Evolutionary conservation across 129 eudicot genomes (phyloP).

Genomic region (Arctium minus): DNA sequence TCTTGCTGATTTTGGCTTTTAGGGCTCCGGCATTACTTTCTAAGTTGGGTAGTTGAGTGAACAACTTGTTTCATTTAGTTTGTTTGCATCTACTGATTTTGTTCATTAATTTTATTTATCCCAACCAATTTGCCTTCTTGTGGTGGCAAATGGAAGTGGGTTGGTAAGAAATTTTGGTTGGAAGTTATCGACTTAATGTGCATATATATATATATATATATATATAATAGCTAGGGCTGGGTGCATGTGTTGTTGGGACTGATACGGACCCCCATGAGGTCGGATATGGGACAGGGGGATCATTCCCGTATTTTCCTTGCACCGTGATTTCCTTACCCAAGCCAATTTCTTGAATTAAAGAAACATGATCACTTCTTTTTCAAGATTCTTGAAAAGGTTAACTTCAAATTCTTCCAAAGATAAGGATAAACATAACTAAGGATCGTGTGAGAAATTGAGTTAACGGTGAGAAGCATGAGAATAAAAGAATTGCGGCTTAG

Average conservation of each 20-base stretch:
- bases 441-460: too few relatives aligned
- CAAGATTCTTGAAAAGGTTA: neutral
- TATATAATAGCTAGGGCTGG: neutral
- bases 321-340: neutral
- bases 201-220: neutral
- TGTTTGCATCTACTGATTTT: slow-evolving; percentile 5
- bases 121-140: slow-evolving; percentile 8
- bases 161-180: slow-evolving; percentile 19
- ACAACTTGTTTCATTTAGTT: slow-evolving; percentile 20
- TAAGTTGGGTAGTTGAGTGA: slow-evolving; percentile 18
- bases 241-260: slow-evolving; percentile 33
- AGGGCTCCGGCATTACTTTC: slow-evolving; percentile 11
- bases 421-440: neutral
- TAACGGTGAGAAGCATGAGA: too few relatives aligned
- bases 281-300: slow-evolving; percentile 9
- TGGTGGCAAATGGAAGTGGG: slow-evolving; percentile 26
- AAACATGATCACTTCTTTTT: neutral
- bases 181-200: slow-evolving; percentile 28
- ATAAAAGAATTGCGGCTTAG: too few relatives aligned
- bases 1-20: slow-evolving; percentile 13
- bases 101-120: neutral
- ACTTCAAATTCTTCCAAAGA: neutral
- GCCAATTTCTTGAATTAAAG: neutral
- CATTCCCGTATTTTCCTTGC: slow-evolving; percentile 12
- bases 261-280: slow-evolving; percentile 9